A percentile compares a stretch with the other conserved stretches of the same genome.
Conservation (phyloP, 805 yeast species). For the Kodamaea sagamina region DNA sequence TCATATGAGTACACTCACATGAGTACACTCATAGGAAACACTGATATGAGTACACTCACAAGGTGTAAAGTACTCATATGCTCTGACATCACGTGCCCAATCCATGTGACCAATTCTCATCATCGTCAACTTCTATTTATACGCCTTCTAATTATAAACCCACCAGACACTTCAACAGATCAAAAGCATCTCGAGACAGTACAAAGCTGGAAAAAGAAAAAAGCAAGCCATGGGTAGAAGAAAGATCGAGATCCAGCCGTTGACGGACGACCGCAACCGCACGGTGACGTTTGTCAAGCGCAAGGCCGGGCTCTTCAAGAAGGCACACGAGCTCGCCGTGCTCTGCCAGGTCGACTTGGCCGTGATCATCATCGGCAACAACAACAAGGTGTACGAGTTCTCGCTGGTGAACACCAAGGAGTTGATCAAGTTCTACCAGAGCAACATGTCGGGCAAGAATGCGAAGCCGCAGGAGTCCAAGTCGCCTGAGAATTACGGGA, state of each 20-base stretch:
- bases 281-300: conserved; percentile 89
- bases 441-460: conserved; percentile 10
- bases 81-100: not conserved
- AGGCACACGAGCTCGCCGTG: conserved; percentile 83
- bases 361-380: conserved; percentile 81
- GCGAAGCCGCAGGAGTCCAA: conserved; percentile 55
- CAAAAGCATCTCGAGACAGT: conserved; percentile 8
- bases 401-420: conserved; percentile 63
- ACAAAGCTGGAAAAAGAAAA: conserved; percentile 2
- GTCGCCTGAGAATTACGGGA: conserved; percentile 67
- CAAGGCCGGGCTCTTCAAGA: conserved; percentile 89
- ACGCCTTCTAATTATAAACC: conserved; percentile 4
- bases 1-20: no score
- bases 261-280: conserved; percentile 83
- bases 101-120: not conserved
- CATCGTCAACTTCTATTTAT: conserved; percentile 12
- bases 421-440: conserved; percentile 21
- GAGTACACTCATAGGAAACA: no score
- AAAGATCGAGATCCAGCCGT: conserved; percentile 90
- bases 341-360: conserved; percentile 93
- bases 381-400: conserved; percentile 82
- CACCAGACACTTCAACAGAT: conserved; percentile 6
- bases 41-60: no score
- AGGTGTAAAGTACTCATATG: no score
- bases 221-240: conserved; percentile 83